Conservation (phyloP, 2,329 filamentous ascomycete genomes). For the Fusarium temperatum region DNA sequence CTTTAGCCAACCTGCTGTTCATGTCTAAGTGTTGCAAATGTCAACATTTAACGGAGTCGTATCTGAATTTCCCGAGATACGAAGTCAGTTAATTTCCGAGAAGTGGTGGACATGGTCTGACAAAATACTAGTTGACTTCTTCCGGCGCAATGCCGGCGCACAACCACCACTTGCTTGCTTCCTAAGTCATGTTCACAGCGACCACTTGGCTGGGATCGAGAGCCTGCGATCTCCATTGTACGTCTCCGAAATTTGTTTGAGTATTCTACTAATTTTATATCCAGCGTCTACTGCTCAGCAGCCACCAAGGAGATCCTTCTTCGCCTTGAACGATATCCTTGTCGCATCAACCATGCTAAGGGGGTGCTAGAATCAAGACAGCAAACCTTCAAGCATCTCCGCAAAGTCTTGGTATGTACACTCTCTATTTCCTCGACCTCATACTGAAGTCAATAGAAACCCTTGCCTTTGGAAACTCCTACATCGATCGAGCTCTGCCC, state of each 20-base stretch:
- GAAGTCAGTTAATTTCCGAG: constrained; percentile 55
- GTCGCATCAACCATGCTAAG: constrained; percentile 82
- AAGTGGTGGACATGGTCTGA: background rate
- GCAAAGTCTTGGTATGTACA: constrained; percentile 67
- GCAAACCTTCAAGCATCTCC: constrained; percentile 80
- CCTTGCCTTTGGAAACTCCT: constrained; percentile 83
- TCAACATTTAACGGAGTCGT: constrained; percentile 80
- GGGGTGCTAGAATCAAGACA: constrained; percentile 79
- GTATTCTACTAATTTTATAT: background rate
- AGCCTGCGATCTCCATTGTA: constrained; percentile 78
- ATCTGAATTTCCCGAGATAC: constrained; percentile 81
- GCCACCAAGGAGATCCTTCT: constrained; percentile 84
- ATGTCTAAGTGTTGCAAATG: constrained; percentile 56
- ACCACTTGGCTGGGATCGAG: constrained; percentile 86
- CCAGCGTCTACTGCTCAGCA: constrained; percentile 83
- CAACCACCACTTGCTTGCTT: constrained; percentile 82
- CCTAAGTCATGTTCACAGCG: constrained; percentile 90
- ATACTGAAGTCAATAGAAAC: constrained; percentile 61
- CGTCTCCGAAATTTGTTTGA: constrained; percentile 5
- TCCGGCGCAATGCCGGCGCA: constrained; percentile 65
- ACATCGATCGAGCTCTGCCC: constrained; percentile 78
- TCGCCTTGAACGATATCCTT: constrained; percentile 79
- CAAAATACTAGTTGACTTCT: constrained; percentile 76
- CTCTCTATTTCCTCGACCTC: accelerated
- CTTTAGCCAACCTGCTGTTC: background rate